Conservation (phyloP, 1,284 basidiomycete species). For the Exobasidium rhododendri region DNA sequence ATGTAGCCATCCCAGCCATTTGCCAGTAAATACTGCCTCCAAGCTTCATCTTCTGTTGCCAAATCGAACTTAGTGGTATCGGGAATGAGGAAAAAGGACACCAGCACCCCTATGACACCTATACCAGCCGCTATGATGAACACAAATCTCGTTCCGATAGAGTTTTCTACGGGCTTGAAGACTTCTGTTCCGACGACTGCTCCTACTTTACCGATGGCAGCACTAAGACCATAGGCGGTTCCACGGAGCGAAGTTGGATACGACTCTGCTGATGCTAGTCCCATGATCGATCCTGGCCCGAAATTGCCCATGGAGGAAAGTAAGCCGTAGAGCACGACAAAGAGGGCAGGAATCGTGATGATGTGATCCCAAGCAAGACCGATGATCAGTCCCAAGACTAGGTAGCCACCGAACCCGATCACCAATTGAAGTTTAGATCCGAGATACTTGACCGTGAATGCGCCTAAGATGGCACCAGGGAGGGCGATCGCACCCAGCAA, state of each 20-base stretch:
- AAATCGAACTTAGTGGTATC: constrained; percentile 69
- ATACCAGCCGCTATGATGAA: constrained; percentile 38
- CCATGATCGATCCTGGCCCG: constrained; percentile 72
- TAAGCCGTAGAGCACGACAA: constrained; percentile 58
- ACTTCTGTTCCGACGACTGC: constrained; percentile 73
- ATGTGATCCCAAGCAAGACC: constrained; percentile 68
- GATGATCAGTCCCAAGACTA: constrained; percentile 64
- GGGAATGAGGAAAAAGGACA: constrained; percentile 58
- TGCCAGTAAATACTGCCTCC: constrained; percentile 63
- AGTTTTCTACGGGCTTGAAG: constrained; percentile 68
- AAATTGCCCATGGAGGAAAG: constrained; percentile 61
- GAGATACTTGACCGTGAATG: constrained; percentile 45
- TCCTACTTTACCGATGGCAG: constrained; percentile 71
- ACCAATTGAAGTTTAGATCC: constrained; percentile 60
- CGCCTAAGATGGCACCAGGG: constrained; percentile 67
- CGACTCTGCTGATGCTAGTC: constrained; percentile 60
- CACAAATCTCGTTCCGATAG: constrained; percentile 56
- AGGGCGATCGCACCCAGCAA: constrained; percentile 67
- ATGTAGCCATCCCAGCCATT: constrained; percentile 69
- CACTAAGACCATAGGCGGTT: constrained; percentile 58
- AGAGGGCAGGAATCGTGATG: constrained; percentile 64
- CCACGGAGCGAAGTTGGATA: constrained; percentile 33
- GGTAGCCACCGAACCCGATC: constrained; percentile 70
- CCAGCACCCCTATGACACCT: constrained; percentile 48
- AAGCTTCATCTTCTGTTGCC: constrained; percentile 66